phyloP scores from a whole-genome alignment of 495 filamentous ascomycete genomes.

The Podospora comata region DNA sequence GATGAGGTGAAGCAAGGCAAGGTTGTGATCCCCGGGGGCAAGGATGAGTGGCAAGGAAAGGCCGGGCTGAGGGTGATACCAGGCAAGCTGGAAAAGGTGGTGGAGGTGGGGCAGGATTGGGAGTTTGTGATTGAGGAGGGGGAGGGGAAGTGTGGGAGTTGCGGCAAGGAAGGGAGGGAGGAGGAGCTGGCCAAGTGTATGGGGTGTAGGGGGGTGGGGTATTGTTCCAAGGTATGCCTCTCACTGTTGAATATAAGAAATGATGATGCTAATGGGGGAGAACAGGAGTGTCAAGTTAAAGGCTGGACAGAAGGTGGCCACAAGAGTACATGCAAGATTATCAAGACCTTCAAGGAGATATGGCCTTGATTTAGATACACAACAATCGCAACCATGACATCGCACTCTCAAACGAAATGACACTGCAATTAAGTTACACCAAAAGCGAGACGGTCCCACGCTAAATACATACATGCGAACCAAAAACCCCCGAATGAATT shows the following conservation, averaged over 20 bases:
- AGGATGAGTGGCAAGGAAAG: conserved; percentile 16
- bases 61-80: conserved; percentile 30
- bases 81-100: conserved; percentile 30
- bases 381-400: background rate
- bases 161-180: conserved; percentile 24
- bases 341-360: conserved; percentile 38
- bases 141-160: conserved; percentile 14
- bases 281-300: conserved; percentile 40
- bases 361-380: conserved; percentile 26
- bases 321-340: conserved; percentile 43
- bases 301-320: conserved; percentile 44
- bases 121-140: conserved; percentile 11
- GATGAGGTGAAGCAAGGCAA: conserved; percentile 37
- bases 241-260: background rate
- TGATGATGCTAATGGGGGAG: conserved; percentile 8
- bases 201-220: conserved; percentile 40
- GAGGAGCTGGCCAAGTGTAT: conserved; percentile 37
- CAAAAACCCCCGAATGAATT: background rate
- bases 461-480: background rate
- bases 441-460: background rate
- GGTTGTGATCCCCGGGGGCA: conserved; percentile 27
- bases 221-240: conserved; percentile 42
- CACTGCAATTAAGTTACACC: background rate
- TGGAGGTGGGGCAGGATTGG: conserved; percentile 27
- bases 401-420: background rate